Evolutionary conservation across 2,329 filamentous ascomycete genomes (phyloP).

Genomic region (Alternaria metachromatica): DNA sequence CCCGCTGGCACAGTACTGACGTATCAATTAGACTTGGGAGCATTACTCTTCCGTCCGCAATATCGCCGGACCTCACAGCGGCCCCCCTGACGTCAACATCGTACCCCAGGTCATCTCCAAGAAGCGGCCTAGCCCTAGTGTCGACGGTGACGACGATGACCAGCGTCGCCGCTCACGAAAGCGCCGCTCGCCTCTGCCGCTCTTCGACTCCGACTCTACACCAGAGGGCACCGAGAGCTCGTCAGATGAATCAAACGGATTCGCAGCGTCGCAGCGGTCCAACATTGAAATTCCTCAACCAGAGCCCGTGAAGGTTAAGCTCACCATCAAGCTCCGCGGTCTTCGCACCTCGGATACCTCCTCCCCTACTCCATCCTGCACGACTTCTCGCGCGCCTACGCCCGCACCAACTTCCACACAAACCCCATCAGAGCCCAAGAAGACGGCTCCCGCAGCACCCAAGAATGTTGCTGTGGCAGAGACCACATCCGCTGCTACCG

Average conservation of each 20-base stretch:
- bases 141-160: slow-evolving; percentile 60
- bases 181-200: slow-evolving; percentile 56
- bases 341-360: slow-evolving; percentile 35
- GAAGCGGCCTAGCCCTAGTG: slow-evolving; percentile 59
- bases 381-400: slow-evolving; percentile 23
- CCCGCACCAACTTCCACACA: neutral
- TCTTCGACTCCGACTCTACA: slow-evolving; percentile 52
- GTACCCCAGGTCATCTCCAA: slow-evolving; percentile 40
- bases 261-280: slow-evolving; percentile 35
- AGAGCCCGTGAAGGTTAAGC: slow-evolving; percentile 31
- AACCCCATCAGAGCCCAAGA: neutral
- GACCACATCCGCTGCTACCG: slow-evolving; percentile 12
- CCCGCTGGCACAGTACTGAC: slow-evolving; percentile 21
- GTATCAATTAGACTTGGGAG: slow-evolving; percentile 61
- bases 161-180: slow-evolving; percentile 59
- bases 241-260: slow-evolving; percentile 43
- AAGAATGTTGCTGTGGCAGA: slow-evolving; percentile 3
- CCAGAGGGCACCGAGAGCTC: slow-evolving; percentile 45
- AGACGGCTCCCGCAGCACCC: neutral
- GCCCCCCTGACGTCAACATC: slow-evolving; percentile 57
- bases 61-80: slow-evolving; percentile 64
- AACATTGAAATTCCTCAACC: slow-evolving; percentile 27
- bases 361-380: slow-evolving; percentile 24
- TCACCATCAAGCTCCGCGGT: slow-evolving; percentile 43
- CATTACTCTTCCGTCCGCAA: slow-evolving; percentile 73